Percentiles rank a stretch among this genome's conserved stretches.
Evolutionary conservation across 2,329 filamentous ascomycete genomes (phyloP).

Genomic region (Talaromyces piceae): DNA sequence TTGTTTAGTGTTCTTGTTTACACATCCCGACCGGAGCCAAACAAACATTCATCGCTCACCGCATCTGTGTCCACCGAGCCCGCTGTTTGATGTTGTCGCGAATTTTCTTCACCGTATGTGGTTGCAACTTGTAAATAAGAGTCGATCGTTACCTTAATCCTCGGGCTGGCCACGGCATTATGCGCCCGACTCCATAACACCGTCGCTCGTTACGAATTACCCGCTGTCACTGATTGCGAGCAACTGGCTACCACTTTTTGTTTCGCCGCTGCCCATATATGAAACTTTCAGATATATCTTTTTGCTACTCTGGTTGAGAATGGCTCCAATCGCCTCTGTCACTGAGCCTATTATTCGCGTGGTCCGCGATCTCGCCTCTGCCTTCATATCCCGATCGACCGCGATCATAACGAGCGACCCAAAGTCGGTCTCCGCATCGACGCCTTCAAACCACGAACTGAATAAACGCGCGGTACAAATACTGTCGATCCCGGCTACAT

Average conservation of each 20-base stretch:
- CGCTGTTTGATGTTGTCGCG: background rate
- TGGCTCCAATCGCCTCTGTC: conserved; percentile 8
- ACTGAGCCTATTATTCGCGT: conserved; percentile 4
- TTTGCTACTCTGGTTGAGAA: background rate
- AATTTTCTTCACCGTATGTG: background rate
- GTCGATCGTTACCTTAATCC: background rate
- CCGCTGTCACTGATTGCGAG: background rate
- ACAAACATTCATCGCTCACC: background rate
- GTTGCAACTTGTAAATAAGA: background rate
- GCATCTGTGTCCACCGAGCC: background rate
- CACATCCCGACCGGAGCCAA: background rate
- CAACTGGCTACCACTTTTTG: background rate
- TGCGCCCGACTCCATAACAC: background rate
- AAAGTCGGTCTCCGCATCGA: background rate
- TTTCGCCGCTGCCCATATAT: background rate
- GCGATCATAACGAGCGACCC: conserved; percentile 4
- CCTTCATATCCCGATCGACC: conserved; percentile 8
- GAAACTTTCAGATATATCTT: no score
- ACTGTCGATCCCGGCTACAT: conserved; percentile 54
- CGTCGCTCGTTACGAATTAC: background rate
- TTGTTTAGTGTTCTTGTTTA: background rate
- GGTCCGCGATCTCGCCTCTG: conserved; percentile 6
- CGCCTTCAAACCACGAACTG: conserved; percentile 2
- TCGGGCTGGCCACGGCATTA: background rate
- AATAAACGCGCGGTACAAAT: conserved; percentile 16